Evolutionary conservation across 129 eudicot genomes (phyloP).

Genomic region (Lonicera japonica): DNA sequence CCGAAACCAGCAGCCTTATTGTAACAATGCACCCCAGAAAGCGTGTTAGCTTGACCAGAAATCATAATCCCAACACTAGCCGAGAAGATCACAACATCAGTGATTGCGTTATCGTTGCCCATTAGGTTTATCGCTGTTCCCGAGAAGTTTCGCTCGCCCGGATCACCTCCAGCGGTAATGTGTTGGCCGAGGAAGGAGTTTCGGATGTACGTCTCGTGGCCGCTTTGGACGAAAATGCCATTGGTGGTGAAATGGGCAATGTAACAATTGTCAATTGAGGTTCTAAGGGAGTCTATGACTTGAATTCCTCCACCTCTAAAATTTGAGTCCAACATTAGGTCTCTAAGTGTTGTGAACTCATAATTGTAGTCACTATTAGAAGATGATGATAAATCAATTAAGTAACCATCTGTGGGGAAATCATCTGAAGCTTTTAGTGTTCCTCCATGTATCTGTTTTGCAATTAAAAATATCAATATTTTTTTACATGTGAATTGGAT

Average conservation of each 20-base stretch:
- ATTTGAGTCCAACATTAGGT: slow-evolving; percentile 65
- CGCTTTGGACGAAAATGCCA: slow-evolving; percentile 65
- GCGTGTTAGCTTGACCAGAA: slow-evolving; percentile 66
- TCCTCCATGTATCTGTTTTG: slow-evolving; percentile 75
- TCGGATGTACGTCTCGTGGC: slow-evolving; percentile 83
- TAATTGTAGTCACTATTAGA: slow-evolving; percentile 25
- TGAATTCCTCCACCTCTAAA: slow-evolving; percentile 78
- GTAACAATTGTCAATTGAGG: slow-evolving; percentile 77
- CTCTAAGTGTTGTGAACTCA: slow-evolving; percentile 65
- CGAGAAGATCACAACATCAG: slow-evolving; percentile 78
- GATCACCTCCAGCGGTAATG: slow-evolving; percentile 70
- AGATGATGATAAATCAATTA: slow-evolving; percentile 59
- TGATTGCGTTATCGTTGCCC: slow-evolving; percentile 79
- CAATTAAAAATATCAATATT: background rate
- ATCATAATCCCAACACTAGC: slow-evolving; percentile 62
- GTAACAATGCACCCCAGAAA: slow-evolving; percentile 87
- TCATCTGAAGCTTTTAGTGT: slow-evolving; percentile 61
- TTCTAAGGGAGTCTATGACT: slow-evolving; percentile 56
- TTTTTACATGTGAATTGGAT: too few relatives aligned
- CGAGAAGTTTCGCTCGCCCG: slow-evolving; percentile 49
- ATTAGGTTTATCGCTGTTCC: slow-evolving; percentile 63
- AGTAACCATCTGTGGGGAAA: slow-evolving; percentile 51
- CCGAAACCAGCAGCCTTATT: slow-evolving; percentile 90
- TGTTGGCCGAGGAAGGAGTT: slow-evolving; percentile 75
- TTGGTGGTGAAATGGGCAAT: slow-evolving; percentile 61